Evolutionary conservation across 768 basidiomycete species (phyloP), one percentile per base, ranked within the genome.

Genomic region (Epithele typhae): DNA sequence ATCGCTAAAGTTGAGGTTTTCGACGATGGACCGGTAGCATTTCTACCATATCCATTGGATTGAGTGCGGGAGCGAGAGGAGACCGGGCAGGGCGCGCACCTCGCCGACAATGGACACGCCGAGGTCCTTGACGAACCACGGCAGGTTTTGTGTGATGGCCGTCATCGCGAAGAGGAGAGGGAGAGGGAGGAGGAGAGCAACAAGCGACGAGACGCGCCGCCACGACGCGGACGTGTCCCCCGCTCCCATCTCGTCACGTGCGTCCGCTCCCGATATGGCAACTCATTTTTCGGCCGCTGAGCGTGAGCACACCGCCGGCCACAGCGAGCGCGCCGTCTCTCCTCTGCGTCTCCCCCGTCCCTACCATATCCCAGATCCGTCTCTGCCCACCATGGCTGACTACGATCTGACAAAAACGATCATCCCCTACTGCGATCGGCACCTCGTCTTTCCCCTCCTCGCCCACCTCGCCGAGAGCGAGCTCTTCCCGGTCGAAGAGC

Each of bases 341-440:
- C 39, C 34, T 40, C 42, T 43, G 48, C 46, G 37, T 40, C 30
- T 21, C 24, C 14, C 2, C 22, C 25, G 25, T 32, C 15, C 3
- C 35, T 22, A 11, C 35, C 23, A 25, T n/a, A 24, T 25, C 23
- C 25, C 30, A n/a, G 33, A 14, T 48, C 24, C n/a, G n/a, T n/a
- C n/a, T n/a, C 36, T 35, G 32, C 25, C 32, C 48, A 74, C 60
- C 64, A 88, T 89, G 91, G 83, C 91, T 15, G 87, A 94, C 65
- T 78, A 85, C 77, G 92, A 96, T 69, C 81, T 97, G 59, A 88
- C 92, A 14, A 83, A 85, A 65, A 90, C 86, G 46, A 79, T 98
- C 43, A 88, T 97, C 48, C 83, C 92, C 2, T 88, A 91, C 71
- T 74, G 96, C 51, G 96, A 99, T 68, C 81, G 96, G 43, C 96